Percentiles rank a stretch among this genome's conserved stretches.
Evolutionary conservation across 1,284 basidiomycete species (phyloP).

Genomic region (Apiotrichum laibachii): DNA sequence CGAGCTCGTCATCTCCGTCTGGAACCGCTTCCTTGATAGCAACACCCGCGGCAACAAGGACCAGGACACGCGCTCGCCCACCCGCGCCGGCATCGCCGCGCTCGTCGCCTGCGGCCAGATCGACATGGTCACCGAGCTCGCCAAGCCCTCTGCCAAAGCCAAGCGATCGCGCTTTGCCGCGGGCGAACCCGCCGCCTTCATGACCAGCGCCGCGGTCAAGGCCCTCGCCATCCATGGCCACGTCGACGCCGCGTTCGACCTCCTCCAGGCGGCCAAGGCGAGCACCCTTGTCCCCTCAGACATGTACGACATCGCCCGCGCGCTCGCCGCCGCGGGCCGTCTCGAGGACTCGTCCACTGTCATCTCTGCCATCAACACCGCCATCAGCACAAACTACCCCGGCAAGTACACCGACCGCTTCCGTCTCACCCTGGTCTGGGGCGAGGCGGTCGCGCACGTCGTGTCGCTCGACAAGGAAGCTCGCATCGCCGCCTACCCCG

Average conservation of each 20-base stretch:
- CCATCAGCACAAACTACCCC: not conserved
- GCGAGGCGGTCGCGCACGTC: slow-evolving; percentile 49
- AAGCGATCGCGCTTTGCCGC: too few species aligned
- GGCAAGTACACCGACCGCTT: not conserved
- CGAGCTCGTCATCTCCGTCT: not conserved
- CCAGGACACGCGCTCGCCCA: not conserved
- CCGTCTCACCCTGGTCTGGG: slow-evolving; percentile 1
- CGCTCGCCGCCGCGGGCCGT: slow-evolving; percentile 56
- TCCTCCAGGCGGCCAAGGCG: slow-evolving; percentile 57
- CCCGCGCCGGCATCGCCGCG: slow-evolving; percentile 25
- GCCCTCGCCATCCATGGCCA: slow-evolving; percentile 67
- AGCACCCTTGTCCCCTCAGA: not conserved
- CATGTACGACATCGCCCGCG: slow-evolving; percentile 48
- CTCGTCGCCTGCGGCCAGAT: slow-evolving; percentile 68
- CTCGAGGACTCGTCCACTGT: slow-evolving; percentile 50
- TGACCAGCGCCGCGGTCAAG: slow-evolving; percentile 59
- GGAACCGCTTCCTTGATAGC: not conserved
- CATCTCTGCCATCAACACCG: not conserved
- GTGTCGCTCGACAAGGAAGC: slow-evolving; percentile 57
- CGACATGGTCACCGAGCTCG: slow-evolving; percentile 60
- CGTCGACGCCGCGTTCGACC: slow-evolving; percentile 61
- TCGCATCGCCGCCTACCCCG: slow-evolving; percentile 41
- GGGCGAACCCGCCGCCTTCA: not conserved
- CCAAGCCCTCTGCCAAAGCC: not conserved
- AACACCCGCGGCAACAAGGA: not conserved